Percentiles rank a stretch among this genome's conserved stretches.
phyloP scores from a whole-genome alignment of 306 rosid species.

The Biancaea sappan region DNA sequence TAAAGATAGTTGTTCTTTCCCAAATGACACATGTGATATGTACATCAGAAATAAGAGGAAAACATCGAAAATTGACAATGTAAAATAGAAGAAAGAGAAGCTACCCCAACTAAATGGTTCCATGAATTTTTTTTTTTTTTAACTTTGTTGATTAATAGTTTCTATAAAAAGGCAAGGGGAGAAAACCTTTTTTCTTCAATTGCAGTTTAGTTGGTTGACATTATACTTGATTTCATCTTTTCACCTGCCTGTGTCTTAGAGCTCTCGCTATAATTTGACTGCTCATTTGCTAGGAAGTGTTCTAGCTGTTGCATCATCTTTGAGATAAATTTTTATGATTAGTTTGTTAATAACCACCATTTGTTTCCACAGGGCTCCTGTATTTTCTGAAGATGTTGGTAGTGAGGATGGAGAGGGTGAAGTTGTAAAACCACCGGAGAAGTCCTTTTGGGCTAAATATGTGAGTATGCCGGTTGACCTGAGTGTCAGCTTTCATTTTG shows the following conservation, averaged over 20 bases:
- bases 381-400: constrained; percentile 81
- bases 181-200: neutral
- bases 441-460: constrained; percentile 94
- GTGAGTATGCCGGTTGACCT: constrained; percentile 56
- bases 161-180: constrained; percentile 18
- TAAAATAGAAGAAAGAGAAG: neutral
- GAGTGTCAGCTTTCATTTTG: neutral
- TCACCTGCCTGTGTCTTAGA: too few relatives aligned
- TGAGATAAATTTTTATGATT: constrained; percentile 14
- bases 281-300: neutral
- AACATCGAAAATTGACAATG: neutral
- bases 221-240: neutral
- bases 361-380: constrained; percentile 64
- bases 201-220: constrained; percentile 23
- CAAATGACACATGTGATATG: neutral
- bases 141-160: too few relatives aligned
- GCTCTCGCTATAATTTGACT: neutral
- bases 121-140: neutral
- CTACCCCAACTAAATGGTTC: constrained; percentile 18
- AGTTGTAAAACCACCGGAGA: constrained; percentile 66
- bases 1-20: neutral
- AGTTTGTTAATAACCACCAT: constrained; percentile 21
- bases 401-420: constrained; percentile 81
- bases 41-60: neutral
- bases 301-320: constrained; percentile 19